Conservation (phyloP, 768 basidiomycete species). For the Termitomyces sp. region DNA sequence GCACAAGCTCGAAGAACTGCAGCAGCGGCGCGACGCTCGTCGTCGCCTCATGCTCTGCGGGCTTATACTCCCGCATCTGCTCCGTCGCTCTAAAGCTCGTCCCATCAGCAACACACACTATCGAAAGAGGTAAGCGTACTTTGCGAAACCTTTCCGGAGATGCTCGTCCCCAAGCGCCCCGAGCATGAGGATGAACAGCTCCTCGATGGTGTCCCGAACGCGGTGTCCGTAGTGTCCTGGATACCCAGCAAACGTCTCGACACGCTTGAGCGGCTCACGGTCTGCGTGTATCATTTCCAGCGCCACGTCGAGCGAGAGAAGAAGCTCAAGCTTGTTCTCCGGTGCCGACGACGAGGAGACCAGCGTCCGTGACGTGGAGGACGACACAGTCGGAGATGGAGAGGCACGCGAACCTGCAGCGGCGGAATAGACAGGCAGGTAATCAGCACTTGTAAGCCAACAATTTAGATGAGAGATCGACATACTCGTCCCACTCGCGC, state of each 20-base stretch:
- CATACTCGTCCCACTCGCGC: too few relatives aligned
- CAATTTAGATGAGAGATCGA: neutral
- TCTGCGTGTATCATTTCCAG: constrained; percentile 92
- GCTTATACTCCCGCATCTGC: constrained; percentile 87
- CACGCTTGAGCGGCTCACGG: constrained; percentile 86
- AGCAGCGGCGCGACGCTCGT: constrained; percentile 87
- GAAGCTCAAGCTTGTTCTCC: constrained; percentile 62
- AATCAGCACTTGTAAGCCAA: neutral
- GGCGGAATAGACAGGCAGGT: neutral
- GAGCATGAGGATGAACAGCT: constrained; percentile 84
- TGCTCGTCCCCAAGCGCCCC: constrained; percentile 77
- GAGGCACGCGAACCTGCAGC: neutral
- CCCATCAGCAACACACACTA: neutral
- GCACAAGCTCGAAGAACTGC: constrained; percentile 97
- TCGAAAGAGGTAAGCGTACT: constrained; percentile 39
- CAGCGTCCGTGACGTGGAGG: constrained; percentile 3
- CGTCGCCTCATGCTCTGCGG: constrained; percentile 79
- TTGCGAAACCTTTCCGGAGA: constrained; percentile 72
- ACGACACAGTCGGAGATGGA: constrained; percentile 1
- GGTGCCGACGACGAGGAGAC: neutral
- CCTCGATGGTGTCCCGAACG: constrained; percentile 91
- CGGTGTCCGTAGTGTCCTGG: constrained; percentile 84
- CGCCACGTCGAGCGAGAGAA: constrained; percentile 89
- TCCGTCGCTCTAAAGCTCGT: constrained; percentile 64
- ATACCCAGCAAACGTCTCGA: constrained; percentile 86